Evolutionary conservation across 2,329 filamentous ascomycete species (phyloP).

Genomic region (Fusarium vanettenii): DNA sequence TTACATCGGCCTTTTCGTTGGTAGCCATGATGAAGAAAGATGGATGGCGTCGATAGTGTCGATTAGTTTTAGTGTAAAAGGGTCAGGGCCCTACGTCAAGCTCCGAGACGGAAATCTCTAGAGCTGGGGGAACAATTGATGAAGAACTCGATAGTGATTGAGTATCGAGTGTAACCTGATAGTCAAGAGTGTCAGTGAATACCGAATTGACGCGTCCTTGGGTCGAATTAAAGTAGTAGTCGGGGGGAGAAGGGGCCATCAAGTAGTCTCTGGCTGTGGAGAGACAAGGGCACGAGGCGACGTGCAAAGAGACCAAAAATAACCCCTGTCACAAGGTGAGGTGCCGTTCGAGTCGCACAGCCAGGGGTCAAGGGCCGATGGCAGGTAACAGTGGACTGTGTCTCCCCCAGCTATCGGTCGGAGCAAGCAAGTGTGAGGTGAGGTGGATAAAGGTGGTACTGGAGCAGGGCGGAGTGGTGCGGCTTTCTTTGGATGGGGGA

Average conservation of each 20-base stretch:
- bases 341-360: constrained; percentile 1
- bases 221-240: constrained; percentile 36
- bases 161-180: neutral
- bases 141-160: neutral
- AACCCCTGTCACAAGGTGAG: constrained; percentile 22
- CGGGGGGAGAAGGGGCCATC: neutral
- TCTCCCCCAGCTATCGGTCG: neutral
- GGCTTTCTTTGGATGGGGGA: constrained; percentile 8
- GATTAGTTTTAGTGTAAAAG: neutral
- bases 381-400: constrained; percentile 27
- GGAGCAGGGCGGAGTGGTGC: constrained; percentile 6
- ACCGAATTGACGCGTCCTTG: neutral
- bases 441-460: constrained; percentile 22
- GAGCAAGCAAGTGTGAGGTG: neutral
- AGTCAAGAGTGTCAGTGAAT: neutral
- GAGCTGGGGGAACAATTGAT: neutral
- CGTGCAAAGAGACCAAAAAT: constrained; percentile 35
- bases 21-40: constrained; percentile 39
- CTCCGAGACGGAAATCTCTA: neutral
- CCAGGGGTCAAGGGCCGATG: constrained; percentile 27
- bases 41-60: neutral
- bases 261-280: constrained; percentile 9
- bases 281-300: constrained; percentile 27
- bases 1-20: constrained; percentile 40
- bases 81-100: constrained; percentile 14